phyloP scores from a whole-genome alignment of 345 rosid species.

The Citrus mangshanensis region DNA sequence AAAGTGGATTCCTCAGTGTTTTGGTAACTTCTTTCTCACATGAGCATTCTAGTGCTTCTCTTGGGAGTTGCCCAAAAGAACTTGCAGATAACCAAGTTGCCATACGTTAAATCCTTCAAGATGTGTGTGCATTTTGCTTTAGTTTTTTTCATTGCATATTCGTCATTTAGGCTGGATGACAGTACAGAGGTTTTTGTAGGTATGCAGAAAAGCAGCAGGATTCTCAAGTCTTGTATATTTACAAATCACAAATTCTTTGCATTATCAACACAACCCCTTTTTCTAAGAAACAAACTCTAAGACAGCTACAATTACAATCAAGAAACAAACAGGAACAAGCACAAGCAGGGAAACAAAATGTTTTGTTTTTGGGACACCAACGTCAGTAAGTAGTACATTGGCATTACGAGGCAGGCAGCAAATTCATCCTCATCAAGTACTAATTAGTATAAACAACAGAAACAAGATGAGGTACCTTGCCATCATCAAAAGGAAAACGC shows the following conservation, averaged over 20 bases:
- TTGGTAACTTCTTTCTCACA: slow-evolving; percentile 17
- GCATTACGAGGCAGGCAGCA: no score
- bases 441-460: slow-evolving; percentile 30
- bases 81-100: slow-evolving; percentile 2
- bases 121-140: neutral
- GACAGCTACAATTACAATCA: neutral
- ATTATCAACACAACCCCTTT: neutral
- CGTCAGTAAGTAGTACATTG: no score
- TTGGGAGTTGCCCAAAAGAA: neutral
- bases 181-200: neutral
- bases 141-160: neutral
- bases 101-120: neutral
- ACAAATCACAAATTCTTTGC: slow-evolving; percentile 7
- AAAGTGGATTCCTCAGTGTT: slow-evolving; percentile 10
- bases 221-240: neutral
- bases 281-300: neutral
- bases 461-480: slow-evolving; percentile 67
- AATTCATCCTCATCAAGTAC: neutral
- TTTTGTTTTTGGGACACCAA: neutral
- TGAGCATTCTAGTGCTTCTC: neutral
- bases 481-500: slow-evolving; percentile 72
- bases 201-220: neutral
- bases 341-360: neutral
- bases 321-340: neutral
- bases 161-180: neutral